phyloP scores from a whole-genome alignment of 179 eudicot genomes.

The Beta corolliflora region DNA sequence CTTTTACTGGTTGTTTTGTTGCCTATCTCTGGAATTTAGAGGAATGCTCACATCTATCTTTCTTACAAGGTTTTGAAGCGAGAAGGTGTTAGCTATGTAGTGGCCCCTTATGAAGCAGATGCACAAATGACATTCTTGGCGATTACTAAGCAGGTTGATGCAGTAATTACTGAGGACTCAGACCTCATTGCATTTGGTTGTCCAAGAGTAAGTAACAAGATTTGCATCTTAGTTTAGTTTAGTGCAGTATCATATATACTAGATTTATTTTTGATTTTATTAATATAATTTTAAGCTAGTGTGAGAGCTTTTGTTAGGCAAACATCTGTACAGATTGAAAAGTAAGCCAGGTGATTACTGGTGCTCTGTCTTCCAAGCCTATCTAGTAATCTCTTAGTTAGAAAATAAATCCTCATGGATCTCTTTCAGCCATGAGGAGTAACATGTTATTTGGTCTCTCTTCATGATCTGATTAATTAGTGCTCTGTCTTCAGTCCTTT shows the following conservation, averaged over 20 bases:
- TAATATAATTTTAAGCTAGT: neutral
- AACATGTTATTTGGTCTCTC: neutral
- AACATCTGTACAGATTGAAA: neutral
- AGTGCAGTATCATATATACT: neutral
- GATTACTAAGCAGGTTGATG: conserved; percentile 76
- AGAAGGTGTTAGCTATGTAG: conserved; percentile 70
- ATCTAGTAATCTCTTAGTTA: neutral
- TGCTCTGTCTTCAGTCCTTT: neutral
- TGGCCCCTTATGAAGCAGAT: conserved; percentile 99
- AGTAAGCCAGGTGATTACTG: neutral
- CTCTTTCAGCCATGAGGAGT: neutral
- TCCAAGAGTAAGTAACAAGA: conserved; percentile 68
- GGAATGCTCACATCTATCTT: neutral
- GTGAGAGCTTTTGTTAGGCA: neutral
- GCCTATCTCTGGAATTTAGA: neutral
- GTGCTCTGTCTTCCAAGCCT: neutral
- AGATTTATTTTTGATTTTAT: neutral
- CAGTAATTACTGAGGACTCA: conserved; percentile 94
- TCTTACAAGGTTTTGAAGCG: conserved; percentile 69
- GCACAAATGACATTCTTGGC: conserved; percentile 98
- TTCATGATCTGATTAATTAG: neutral
- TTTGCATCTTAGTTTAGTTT: neutral
- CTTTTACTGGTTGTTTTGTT: neutral
- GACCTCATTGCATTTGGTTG: conserved; percentile 97
- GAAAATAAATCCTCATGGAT: neutral